These are phyloP conservation scores for Brassica juncea DNA, from an alignment of 345 rosid species.

Conservation along the genomic window DNA sequence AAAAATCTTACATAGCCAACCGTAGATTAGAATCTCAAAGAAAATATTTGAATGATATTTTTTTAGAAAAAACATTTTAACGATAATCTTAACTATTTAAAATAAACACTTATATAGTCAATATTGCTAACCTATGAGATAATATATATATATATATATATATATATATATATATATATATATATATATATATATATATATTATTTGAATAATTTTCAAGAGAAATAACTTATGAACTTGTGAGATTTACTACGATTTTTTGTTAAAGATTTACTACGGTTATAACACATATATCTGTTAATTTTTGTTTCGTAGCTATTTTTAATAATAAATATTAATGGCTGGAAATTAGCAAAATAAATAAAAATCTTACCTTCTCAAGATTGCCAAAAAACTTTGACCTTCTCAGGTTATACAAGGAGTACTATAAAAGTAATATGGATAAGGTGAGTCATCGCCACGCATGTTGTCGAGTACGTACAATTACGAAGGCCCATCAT, in stretches of 20 bases:
- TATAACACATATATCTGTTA: neutral
- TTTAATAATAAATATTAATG: neutral
- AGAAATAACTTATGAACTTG: neutral
- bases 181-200: too few relatives aligned
- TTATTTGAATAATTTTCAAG: neutral
- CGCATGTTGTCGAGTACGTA: slow-evolving; percentile 42
- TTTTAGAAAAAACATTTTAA: neutral
- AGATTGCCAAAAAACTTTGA: neutral
- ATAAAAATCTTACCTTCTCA: neutral
- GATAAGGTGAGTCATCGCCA: slow-evolving; percentile 45
- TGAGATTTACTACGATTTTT: neutral
- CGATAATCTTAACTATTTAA: neutral
- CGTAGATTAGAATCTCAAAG: neutral
- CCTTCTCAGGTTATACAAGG: neutral
- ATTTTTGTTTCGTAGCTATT: neutral
- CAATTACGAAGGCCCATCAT: slow-evolving; percentile 33
- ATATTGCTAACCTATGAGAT: neutral
- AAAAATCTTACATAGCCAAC: neutral
- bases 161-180: too few relatives aligned
- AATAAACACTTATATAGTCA: neutral
- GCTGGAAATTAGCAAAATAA: neutral
- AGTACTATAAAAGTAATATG: slow-evolving; percentile 5
- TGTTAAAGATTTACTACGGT: neutral
- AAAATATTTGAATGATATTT: neutral
- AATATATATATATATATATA: too few relatives aligned